Conservation (phyloP, 495 filamentous ascomycete genomes). For the Penicillium verhagenii region DNA sequence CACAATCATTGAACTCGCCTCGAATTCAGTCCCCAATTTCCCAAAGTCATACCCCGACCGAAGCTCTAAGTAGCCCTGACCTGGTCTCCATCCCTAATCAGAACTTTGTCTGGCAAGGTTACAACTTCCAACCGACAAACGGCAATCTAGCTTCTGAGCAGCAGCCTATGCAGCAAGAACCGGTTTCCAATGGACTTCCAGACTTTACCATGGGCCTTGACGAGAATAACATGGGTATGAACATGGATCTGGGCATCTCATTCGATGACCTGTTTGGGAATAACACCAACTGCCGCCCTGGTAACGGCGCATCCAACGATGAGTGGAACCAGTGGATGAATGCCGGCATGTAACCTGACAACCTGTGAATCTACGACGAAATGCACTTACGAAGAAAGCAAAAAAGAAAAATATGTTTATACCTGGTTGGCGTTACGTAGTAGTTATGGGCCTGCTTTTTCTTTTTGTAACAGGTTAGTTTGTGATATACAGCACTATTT, state of each 20-base stretch:
- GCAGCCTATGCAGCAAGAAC: slow-evolving; percentile 19
- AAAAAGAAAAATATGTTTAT: slow-evolving; percentile 23
- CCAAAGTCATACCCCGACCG: slow-evolving; percentile 32
- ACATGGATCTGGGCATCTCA: slow-evolving; percentile 37
- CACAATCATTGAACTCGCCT: slow-evolving; percentile 26
- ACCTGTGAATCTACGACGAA: slow-evolving; percentile 17
- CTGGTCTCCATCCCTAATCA: slow-evolving; percentile 48
- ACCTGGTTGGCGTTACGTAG: slow-evolving; percentile 23
- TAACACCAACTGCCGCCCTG: slow-evolving; percentile 21
- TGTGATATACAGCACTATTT: slow-evolving; percentile 1
- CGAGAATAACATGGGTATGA: slow-evolving; percentile 32
- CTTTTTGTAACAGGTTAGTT: neutral
- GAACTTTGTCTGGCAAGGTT: slow-evolving; percentile 47
- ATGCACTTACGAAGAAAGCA: slow-evolving; percentile 23
- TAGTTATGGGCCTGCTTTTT: slow-evolving; percentile 5
- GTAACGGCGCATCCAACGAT: slow-evolving; percentile 27
- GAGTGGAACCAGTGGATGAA: slow-evolving; percentile 50
- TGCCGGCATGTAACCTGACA: slow-evolving; percentile 8
- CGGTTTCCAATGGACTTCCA: slow-evolving; percentile 18
- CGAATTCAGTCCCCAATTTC: slow-evolving; percentile 38
- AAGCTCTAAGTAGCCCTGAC: slow-evolving; percentile 42
- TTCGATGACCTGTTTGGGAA: slow-evolving; percentile 48
- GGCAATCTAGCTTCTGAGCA: slow-evolving; percentile 12
- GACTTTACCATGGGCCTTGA: slow-evolving; percentile 33
- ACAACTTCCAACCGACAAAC: slow-evolving; percentile 35